phyloP scores from a whole-genome alignment of 345 rosid species.

The Boechera stricta region DNA sequence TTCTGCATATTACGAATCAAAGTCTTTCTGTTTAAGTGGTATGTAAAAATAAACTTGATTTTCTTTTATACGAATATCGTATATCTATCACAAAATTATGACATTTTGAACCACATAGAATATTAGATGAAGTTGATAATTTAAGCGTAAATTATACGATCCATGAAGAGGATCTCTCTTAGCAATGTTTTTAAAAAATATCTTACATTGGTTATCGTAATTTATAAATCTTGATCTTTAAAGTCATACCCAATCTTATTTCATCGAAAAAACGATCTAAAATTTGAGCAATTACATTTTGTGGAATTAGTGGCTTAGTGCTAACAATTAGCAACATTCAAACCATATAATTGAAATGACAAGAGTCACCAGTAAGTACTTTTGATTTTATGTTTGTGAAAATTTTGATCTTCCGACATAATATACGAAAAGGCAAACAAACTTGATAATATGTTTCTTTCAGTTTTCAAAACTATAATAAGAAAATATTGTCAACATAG shows the following conservation, averaged over 20 bases:
- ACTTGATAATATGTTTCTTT: slow-evolving; percentile 8
- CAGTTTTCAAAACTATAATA: slow-evolving; percentile 7
- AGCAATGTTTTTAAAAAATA: neutral
- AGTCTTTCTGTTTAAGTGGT: neutral
- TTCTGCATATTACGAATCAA: neutral
- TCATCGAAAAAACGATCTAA: neutral
- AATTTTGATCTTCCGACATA: slow-evolving; percentile 6
- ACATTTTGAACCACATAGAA: neutral
- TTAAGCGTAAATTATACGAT: neutral
- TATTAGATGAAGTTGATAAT: neutral
- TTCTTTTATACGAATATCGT: neutral
- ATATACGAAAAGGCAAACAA: slow-evolving; percentile 34
- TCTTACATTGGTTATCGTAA: neutral
- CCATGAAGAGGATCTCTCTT: neutral
- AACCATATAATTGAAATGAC: neutral
- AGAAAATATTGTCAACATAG: slow-evolving; percentile 36
- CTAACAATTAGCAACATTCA: slow-evolving; percentile 9
- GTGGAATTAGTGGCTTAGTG: neutral
- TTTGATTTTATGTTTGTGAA: slow-evolving; percentile 10
- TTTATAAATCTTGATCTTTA: neutral
- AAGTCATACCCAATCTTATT: neutral
- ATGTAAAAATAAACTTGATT: neutral
- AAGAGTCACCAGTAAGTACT: slow-evolving; percentile 3
- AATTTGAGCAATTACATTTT: neutral
- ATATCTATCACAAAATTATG: neutral